Base-by-base conservation (phyloP, 163 green algal genomes). In the Coccomyxa subellipsoidea region DNA sequence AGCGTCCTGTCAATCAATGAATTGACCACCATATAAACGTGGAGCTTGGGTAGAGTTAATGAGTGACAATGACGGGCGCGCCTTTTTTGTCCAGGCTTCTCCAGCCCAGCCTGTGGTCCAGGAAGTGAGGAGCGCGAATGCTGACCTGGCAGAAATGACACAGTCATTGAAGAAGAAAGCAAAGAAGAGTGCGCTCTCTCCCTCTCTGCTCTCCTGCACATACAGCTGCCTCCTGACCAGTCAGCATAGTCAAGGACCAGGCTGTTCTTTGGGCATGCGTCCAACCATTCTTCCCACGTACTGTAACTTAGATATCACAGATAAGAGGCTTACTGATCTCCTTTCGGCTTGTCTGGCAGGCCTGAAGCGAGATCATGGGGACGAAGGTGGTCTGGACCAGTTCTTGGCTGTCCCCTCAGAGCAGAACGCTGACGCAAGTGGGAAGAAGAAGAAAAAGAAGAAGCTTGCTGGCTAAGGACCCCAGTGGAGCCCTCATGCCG, bases 131-230 rank as follows among this genome's bases (percentile, higher is more conserved):
- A 31, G 7, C 40, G 40, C 1, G 39, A 23, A n/a, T 29, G 27
- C 76, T 37, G 54, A 82, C 35, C 54, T 54, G 29, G 31, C 38
- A 66, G 54, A 36, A 12, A 32, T 76, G 15, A 35, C 78, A 77
- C 10, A 38, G 54, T 54, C 35, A 7, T 21, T 77, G 32, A 76
- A 82, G 59, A 76, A 77, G 54, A 82, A 82, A 35, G 34, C 54
- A 10, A 40, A 81, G 40, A 72, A 73, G 31, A 34, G 77, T 81
- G 39, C 35, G n/a, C 32, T 29, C 27, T 71, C 2, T 34, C 69
- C 31, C 31, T 59, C 47, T n/a, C n/a, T n/a, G n/a, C n/a, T n/a
- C n/a, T n/a, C n/a, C n/a, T n/a, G n/a, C n/a, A n/a, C n/a, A n/a
- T n/a, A n/a, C 47, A 59, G 23, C 3, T 59, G 47, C 23, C 5